Percentiles rank a stretch among this genome's conserved stretches.
Evolutionary conservation across 345 rosid genomes (phyloP).

Genomic region (Psidium friedrichsthalianum): DNA sequence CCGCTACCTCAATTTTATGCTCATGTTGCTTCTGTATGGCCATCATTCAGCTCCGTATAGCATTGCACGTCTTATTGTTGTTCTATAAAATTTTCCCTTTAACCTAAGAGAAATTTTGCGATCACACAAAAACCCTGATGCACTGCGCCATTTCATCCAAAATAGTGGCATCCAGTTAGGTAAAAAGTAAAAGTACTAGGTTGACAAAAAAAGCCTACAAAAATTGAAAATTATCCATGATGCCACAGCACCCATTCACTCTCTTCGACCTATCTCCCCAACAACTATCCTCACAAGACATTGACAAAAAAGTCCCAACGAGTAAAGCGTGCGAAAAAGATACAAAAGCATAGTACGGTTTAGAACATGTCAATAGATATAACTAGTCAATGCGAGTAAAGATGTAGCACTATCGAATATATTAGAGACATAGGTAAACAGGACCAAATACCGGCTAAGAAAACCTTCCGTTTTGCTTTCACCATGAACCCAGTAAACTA

Average conservation of each 20-base stretch:
- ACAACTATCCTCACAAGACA: neutral
- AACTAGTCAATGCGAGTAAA: neutral
- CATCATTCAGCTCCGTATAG: too few species aligned
- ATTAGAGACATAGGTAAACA: neutral
- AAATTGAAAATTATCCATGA: neutral
- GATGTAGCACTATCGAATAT: neutral
- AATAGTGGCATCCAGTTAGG: neutral
- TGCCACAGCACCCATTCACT: neutral
- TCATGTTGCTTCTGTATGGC: too few species aligned
- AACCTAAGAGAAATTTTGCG: too few species aligned
- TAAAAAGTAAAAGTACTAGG: neutral
- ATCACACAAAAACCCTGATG: too few species aligned
- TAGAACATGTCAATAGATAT: neutral
- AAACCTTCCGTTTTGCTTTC: neutral
- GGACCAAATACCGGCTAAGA: neutral
- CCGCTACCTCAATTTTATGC: too few species aligned
- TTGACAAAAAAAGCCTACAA: neutral
- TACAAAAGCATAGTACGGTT: neutral
- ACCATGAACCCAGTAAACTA: neutral
- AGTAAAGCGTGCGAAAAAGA: neutral
- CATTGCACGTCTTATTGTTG: too few species aligned
- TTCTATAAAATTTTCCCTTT: too few species aligned
- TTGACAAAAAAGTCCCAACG: neutral
- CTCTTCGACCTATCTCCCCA: neutral
- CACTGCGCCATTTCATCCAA: too few species aligned